Evolutionary conservation across 2,329 filamentous ascomycete genomes (phyloP), one percentile per base, ranked within the genome.

Genomic region (Moelleriella libera): DNA sequence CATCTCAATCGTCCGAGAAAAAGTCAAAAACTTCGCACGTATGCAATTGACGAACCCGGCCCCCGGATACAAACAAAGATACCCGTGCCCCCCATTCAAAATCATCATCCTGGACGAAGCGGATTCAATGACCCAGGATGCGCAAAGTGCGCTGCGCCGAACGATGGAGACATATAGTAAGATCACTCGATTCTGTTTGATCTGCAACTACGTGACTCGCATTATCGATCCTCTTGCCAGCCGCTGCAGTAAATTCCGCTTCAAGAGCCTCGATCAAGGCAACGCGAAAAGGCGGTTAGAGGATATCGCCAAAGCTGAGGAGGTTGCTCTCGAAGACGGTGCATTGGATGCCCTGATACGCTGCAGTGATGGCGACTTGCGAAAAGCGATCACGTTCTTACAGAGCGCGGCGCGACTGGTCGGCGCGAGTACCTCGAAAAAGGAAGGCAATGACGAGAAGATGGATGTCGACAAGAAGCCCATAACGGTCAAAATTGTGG

Each of bases 141-240:
- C 92, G 10, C 92, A 98, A 70, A 86, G 82, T 50, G 92, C 94
- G 5, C 72, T 98, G 49, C 77, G 92, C 54, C 78, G 94, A 47
- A 98, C 92, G 2, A 99, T 99, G 92, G 92, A 99, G 69, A 94
- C 88, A 43, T 97, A 97, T 66, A 86, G 80, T 64, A 89, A 88
- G 59, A 96, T 97, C 66, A 99, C 92, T 2, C 78, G 92, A 11
- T 98, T 99, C 66, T 97, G 92, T 61, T 73, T 99, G 41, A 90
- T 97, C 49, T 98, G 94, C 69, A 99, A 99, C 68, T 98, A 98
- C 59, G 92, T 98, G 43, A 97, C 92, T 4, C 76, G 92, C 50
- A 98, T 99, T 61, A 98, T 98, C 58, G 92, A 98, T 61, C 94
- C 92, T 6, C 70, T 99, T 28, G 92, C 92, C 1, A 88, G 82